These are phyloP conservation scores for Dendrobium nobile DNA, from an alignment of 106 monocot species.

Conservation along the genomic window DNA sequence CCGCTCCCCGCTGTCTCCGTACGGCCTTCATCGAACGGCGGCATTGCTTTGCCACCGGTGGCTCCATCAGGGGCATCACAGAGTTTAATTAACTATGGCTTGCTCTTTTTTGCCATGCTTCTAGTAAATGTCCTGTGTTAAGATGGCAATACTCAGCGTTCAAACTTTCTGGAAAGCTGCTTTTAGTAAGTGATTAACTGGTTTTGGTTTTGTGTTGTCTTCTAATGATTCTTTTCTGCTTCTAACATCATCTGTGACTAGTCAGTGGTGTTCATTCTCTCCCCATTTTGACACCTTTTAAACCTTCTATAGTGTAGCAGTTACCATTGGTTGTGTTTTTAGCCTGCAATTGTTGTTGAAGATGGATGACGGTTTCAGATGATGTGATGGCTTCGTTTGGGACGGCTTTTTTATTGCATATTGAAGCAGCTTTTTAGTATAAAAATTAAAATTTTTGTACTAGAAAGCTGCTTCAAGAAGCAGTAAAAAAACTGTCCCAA, in stretches of 20 bases:
- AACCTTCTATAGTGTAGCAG: too few relatives aligned
- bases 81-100: neutral
- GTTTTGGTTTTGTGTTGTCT: neutral
- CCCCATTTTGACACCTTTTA: too few relatives aligned
- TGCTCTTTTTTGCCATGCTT: neutral
- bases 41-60: neutral
- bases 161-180: neutral
- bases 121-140: neutral
- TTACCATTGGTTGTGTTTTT: too few relatives aligned
- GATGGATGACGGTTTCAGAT: too few relatives aligned
- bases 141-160: neutral
- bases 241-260: neutral
- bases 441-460: too few relatives aligned
- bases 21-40: neutral
- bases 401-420: too few relatives aligned
- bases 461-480: too few relatives aligned
- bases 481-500: too few relatives aligned
- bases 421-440: too few relatives aligned
- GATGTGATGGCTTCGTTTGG: too few relatives aligned
- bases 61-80: neutral
- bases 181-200: neutral
- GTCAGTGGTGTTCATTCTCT: neutral
- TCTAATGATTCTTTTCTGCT: neutral
- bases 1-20: constrained; percentile 11
- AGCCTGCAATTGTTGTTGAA: too few relatives aligned